Evolutionary conservation across 495 filamentous ascomycete genomes (phyloP), one percentile per base, ranked within the genome.

Genomic region (Lichina pygmaea): DNA sequence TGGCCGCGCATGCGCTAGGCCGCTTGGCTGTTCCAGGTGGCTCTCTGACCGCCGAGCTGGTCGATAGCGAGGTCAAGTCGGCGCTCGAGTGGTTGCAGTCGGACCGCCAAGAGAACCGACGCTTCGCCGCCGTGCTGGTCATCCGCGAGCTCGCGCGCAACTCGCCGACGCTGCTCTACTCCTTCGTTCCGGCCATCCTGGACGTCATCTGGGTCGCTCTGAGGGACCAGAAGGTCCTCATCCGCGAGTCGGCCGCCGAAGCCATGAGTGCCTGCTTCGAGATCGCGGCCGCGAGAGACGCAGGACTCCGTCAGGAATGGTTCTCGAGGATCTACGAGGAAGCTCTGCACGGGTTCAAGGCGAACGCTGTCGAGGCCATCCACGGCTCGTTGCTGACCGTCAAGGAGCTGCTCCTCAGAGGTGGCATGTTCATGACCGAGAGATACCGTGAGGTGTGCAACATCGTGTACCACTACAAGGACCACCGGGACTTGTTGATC

Each of bases 371-470:
- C 40, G 89, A 99, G 54, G 74, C 70, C 49, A 76, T 86, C 34
- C 89, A 99, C 58, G 91, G 84, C 32, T 93, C 85, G 10, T 69
- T 99, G 36, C 67, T 99, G 15, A 80, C 86, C 2, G 66, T 94
- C 51, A 85, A 83, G 56, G 86, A 94, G 57, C 68, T 99, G 30
- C 72, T 95, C 12, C 66, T 81, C 49, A 83, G 89, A 52, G 86
- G 89, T 24, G 85, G 84, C 48, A 99, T 95, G 89, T 99, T 91
- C 62, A 94, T 99, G 89, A 78, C 89, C 43, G 81, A 80, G 33
- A 73, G 81, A 50, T 86, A 89, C 51, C 65, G 72, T 33, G 81
- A 91, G 41, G 76, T 81, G 11, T 94, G 86, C 58, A 89, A 99
- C 49, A 84, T 84, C 48, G 77, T 93, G 17, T 73, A 84, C 46